Conservation (phyloP, 331 rosid genomes). For the Arachis monticola region DNA sequence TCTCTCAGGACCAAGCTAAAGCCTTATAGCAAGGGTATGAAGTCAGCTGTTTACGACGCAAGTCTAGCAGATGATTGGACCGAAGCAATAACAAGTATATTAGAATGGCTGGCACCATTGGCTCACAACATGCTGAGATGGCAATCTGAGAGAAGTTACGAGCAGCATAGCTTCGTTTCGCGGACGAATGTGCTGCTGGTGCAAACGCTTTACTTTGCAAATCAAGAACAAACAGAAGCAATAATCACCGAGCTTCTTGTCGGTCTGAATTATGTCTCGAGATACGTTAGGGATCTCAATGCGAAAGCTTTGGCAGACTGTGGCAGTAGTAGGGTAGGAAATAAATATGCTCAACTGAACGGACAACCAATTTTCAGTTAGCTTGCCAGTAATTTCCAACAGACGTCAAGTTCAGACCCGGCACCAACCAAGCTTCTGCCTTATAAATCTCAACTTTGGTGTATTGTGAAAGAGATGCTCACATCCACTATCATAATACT, state of each 20-base stretch:
- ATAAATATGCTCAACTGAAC: conserved; percentile 63
- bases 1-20: conserved; percentile 72
- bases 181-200: conserved; percentile 82
- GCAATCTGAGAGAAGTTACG: conserved; percentile 97
- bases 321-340: conserved; percentile 66
- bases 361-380: conserved; percentile 46
- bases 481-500: conserved; percentile 31
- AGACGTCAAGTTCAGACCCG: conserved; percentile 35
- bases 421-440: not conserved
- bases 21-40: conserved; percentile 72
- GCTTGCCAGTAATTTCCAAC: conserved; percentile 42
- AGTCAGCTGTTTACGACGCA: conserved; percentile 61
- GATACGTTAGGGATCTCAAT: conserved; percentile 75
- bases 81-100: conserved; percentile 70
- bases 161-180: conserved; percentile 82
- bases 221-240: conserved; percentile 77
- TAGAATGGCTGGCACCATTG: conserved; percentile 96
- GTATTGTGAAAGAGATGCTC: conserved; percentile 39
- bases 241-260: conserved; percentile 86
- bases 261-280: conserved; percentile 96
- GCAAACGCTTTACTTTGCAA: conserved; percentile 92
- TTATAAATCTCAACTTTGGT: conserved; percentile 11
- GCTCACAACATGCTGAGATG: conserved; percentile 96
- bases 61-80: conserved; percentile 87
- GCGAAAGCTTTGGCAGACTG: conserved; percentile 69